phyloP scores from a whole-genome alignment of 1,284 basidiomycete genomes.

The Pseudozyma thailandica region DNA sequence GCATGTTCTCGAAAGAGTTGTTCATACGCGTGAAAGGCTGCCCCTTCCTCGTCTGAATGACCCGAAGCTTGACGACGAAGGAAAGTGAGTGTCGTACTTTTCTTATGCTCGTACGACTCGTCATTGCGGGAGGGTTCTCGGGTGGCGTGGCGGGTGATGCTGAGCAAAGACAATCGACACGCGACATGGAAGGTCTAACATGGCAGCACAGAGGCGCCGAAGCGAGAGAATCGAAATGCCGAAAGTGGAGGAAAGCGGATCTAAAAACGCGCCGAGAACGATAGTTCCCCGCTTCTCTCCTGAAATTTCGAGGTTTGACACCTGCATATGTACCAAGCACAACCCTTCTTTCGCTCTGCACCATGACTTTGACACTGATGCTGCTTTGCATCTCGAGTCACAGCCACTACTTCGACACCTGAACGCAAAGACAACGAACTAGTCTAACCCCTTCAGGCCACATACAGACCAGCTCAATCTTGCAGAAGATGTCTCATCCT shows the following conservation, averaged over 20 bases:
- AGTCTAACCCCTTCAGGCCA: neutral
- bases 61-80: no score
- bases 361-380: no score
- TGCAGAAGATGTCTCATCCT: neutral
- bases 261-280: neutral
- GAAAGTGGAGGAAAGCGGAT: slow-evolving; percentile 4
- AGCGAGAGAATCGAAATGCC: neutral
- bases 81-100: no score
- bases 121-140: no score
- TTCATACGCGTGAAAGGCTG: no score
- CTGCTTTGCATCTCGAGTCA: slow-evolving; percentile 25
- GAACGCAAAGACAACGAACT: neutral
- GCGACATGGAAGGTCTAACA: neutral
- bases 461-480: neutral
- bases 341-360: no score
- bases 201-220: neutral
- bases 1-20: no score
- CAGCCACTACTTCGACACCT: neutral
- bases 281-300: neutral
- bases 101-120: no score
- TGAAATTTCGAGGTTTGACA: no score
- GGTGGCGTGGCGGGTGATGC: neutral
- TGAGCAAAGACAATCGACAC: neutral
- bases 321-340: no score
- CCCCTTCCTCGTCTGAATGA: no score